Percentiles rank a stretch among this genome's conserved stretches.
Conservation (phyloP, 2,329 filamentous ascomycete genomes). For the Cordyceps militaris region DNA sequence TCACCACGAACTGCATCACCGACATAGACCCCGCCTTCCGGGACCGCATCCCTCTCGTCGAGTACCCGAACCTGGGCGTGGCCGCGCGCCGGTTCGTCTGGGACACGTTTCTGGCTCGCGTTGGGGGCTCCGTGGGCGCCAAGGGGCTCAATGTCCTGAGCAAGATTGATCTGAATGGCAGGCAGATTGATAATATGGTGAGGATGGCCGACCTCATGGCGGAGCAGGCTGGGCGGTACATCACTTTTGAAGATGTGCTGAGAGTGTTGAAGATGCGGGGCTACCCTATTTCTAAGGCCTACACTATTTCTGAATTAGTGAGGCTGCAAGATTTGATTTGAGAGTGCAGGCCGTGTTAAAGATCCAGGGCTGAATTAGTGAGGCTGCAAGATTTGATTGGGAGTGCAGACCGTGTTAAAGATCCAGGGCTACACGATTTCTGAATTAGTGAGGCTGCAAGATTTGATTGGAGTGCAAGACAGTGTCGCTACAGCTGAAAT, state of each 20-base stretch:
- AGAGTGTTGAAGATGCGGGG: conserved; percentile 72
- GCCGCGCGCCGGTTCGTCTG: conserved; percentile 75
- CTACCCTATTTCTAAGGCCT: background rate
- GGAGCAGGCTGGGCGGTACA: conserved; percentile 61
- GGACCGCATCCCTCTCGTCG: conserved; percentile 77
- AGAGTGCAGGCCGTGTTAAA: conserved; percentile 75
- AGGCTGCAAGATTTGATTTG: too few relatives aligned
- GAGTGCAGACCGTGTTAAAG: conserved; percentile 72
- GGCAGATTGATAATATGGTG: conserved; percentile 85
- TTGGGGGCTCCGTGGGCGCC: conserved; percentile 52
- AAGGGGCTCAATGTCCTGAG: conserved; percentile 61
- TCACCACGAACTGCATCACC: conserved; percentile 82
- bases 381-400: too few relatives aligned
- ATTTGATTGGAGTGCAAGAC: too few relatives aligned
- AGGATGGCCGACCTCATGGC: conserved; percentile 77
- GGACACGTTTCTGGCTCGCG: conserved; percentile 73
- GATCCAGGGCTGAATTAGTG: conserved; percentile 45
- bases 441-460: too few relatives aligned
- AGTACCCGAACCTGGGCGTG: conserved; percentile 66
- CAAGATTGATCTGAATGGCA: conserved; percentile 54
- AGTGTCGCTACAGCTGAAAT: too few relatives aligned
- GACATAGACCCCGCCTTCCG: conserved; percentile 90
- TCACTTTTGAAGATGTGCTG: conserved; percentile 73
- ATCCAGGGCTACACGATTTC: conserved; percentile 45
- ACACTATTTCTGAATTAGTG: background rate